Percentiles rank a stretch among this genome's conserved stretches.
Conservation (phyloP, 75 land plant genomes). For the Pinus taeda region DNA sequence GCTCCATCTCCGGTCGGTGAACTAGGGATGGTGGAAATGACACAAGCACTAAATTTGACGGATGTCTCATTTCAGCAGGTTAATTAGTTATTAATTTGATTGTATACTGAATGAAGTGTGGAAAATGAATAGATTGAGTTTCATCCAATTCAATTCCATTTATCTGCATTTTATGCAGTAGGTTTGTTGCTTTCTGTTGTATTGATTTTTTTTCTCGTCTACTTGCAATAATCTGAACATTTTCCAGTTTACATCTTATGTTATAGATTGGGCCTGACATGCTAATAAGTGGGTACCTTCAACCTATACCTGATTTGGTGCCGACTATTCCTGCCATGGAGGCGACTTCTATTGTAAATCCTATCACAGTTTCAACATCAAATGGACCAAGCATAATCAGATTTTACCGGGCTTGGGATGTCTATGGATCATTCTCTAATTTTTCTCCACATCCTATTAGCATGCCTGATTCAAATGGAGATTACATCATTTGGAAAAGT, state of each 20-base stretch:
- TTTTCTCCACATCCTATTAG: conserved; percentile 86
- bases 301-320: conserved; percentile 78
- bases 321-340: conserved; percentile 65
- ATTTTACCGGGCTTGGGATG: conserved; percentile 97
- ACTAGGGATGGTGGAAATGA: conserved; percentile 96
- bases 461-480: conserved; percentile 59
- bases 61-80: conserved; percentile 95
- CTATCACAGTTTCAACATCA: conserved; percentile 25
- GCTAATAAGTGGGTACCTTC: conserved; percentile 89
- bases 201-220: background rate
- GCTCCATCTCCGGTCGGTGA: conserved; percentile 99
- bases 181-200: background rate
- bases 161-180: background rate
- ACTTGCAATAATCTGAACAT: background rate
- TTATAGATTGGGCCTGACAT: conserved; percentile 93
- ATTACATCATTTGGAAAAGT: conserved; percentile 55
- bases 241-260: background rate
- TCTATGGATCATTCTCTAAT: conserved; percentile 88
- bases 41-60: conserved; percentile 79
- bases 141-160: background rate
- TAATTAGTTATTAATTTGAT: background rate
- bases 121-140: background rate
- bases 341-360: conserved; percentile 52
- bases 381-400: conserved; percentile 62
- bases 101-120: background rate